Conservation (phyloP, 306 rosid genomes). For the Corylus americana region DNA sequence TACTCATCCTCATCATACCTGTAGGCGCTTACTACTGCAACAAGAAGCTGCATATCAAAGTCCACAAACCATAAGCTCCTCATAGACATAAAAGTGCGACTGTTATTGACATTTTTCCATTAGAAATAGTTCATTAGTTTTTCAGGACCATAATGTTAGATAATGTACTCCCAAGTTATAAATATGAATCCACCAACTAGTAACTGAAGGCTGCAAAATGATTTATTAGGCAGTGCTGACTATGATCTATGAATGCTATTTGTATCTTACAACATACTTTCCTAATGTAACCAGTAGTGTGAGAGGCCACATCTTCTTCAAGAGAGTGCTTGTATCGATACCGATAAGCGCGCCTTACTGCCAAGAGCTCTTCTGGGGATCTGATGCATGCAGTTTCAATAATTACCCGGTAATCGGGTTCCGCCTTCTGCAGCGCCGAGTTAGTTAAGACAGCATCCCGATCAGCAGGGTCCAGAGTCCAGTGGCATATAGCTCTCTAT, state of each 20-base stretch:
- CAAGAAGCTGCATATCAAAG: constrained; percentile 44
- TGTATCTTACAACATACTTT: constrained; percentile 32
- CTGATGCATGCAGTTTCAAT: constrained; percentile 48
- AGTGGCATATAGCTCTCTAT: constrained; percentile 44
- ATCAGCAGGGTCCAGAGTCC: constrained; percentile 59
- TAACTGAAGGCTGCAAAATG: background rate
- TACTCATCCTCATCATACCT: constrained; percentile 42
- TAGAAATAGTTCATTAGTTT: too few relatives aligned
- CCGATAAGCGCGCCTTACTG: constrained; percentile 44
- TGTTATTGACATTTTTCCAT: background rate
- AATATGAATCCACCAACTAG: background rate
- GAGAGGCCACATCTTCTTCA: constrained; percentile 58
- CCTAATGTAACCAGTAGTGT: constrained; percentile 37
- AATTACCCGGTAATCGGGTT: constrained; percentile 37
- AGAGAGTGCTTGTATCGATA: constrained; percentile 44
- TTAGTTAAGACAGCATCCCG: constrained; percentile 46
- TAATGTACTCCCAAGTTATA: background rate
- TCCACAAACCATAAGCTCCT: background rate
- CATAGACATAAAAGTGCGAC: background rate
- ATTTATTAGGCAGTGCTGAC: background rate
- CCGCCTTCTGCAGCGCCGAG: constrained; percentile 29
- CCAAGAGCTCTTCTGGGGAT: constrained; percentile 46
- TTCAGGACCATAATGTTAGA: background rate
- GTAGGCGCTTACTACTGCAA: constrained; percentile 39
- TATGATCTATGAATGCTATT: background rate